Conservation (phyloP, 1,284 basidiomycete species). For the Cutaneotrichosporon sp. region DNA sequence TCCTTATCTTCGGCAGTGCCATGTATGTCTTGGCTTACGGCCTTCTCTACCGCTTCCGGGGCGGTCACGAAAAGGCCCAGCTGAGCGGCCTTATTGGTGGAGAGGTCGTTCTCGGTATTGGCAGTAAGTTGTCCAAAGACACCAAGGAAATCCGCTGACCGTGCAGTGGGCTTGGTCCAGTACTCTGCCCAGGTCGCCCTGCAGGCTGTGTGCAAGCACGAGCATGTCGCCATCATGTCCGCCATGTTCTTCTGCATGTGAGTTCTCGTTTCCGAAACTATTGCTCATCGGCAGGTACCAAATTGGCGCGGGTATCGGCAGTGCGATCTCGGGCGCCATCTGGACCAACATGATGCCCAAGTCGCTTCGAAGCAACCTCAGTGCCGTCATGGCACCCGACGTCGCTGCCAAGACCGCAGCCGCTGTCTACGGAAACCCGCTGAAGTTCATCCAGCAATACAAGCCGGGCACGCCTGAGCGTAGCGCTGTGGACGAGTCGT, state of each 20-base stretch:
- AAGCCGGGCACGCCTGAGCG: conserved; percentile 40
- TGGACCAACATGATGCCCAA: conserved; percentile 28
- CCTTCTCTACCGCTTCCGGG: conserved; percentile 47
- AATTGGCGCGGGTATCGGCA: conserved; percentile 43
- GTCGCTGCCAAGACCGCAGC: conserved; percentile 1
- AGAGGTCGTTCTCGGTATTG: conserved; percentile 45
- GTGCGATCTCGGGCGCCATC: conserved; percentile 46
- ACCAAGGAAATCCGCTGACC: background rate
- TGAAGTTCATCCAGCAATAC: conserved; percentile 33
- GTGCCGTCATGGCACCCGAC: background rate
- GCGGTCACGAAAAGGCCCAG: conserved; percentile 22
- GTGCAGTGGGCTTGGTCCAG: conserved; percentile 35
- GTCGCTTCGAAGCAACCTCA: conserved; percentile 34
- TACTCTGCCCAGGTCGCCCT: conserved; percentile 45
- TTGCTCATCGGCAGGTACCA: conserved; percentile 19
- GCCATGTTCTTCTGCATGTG: conserved; percentile 39
- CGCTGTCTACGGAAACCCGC: conserved; percentile 34
- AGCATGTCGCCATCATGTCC: conserved; percentile 43
- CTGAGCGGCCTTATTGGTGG: conserved; percentile 40
- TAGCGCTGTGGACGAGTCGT: conserved; percentile 31
- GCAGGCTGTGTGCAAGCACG: conserved; percentile 43
- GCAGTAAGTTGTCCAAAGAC: background rate
- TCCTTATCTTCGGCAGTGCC: conserved; percentile 38
- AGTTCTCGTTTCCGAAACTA: too few relatives aligned
- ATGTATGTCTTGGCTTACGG: conserved; percentile 43